Evolutionary conservation across 192 early-diverging fungal genomes (phyloP), one percentile per base, ranked within the genome.

Genomic region (Linnemannia exigua): DNA sequence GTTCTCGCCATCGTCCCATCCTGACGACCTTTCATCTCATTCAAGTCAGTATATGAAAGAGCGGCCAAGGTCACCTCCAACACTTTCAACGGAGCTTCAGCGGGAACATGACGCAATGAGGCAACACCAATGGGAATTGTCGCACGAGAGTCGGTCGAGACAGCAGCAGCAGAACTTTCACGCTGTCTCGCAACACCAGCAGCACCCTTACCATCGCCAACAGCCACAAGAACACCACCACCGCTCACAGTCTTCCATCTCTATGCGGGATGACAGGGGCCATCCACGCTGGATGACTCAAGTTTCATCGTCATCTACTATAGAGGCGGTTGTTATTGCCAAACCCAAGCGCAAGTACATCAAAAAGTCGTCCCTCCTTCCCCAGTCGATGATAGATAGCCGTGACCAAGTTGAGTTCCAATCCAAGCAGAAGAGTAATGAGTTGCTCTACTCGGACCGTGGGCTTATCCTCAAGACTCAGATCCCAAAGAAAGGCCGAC

Each of bases 401-500:
- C 25, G 20, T 8, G 50, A 38, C 37, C 63, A 70, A 14, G 35
- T 41, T 41, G 50, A 74, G 1, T 19, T 74, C 48, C 47, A 46
- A 1, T 14, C 61, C 11, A 46, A 12, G 33, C 50, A 58, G 37
- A 33, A 69, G 38, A 73, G 35, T 5, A 77, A 79, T 15, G 38
- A 63, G 19, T 20, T 48, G 20, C 48, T 79, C 37, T 78, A 79
- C 17, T 79, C 83, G n/a, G 84, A 86, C 25, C 84, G 84, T 1
- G 84, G 84, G 1, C 71, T 86, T 14, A 74, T 86, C 41, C 75
- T 80, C 6, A 86, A 80, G 79, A 77, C 84, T 17, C 84, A 86
- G 66, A 86, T 86, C 25, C 84, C 84, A 63, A 86, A 86, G 44
- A 86, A 86, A 44, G 84, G 84, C 15, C 75, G 84, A 8, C 84